A percentile compares a stretch with the other conserved stretches of the same genome.
Conservation (phyloP, 2,329 filamentous ascomycete genomes). For the Amauroascus verrucosus region DNA sequence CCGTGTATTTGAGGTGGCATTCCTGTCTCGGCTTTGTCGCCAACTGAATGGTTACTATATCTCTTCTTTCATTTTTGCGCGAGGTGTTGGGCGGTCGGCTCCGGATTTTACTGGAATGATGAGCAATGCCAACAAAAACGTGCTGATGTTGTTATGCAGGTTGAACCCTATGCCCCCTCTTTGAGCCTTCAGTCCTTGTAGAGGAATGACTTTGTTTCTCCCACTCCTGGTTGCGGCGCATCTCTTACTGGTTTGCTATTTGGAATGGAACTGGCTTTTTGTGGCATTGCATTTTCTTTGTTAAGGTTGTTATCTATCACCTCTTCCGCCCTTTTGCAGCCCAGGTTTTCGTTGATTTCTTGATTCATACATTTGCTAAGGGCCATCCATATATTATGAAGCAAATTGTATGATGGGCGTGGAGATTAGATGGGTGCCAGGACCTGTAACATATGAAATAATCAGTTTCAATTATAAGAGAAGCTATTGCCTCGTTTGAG, state of each 20-base stretch:
- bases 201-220: neutral
- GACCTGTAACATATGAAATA: slow-evolving; percentile 1
- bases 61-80: neutral
- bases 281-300: neutral
- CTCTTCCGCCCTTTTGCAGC: neutral
- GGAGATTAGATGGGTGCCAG: neutral
- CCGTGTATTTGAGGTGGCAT: neutral
- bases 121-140: slow-evolving; percentile 2
- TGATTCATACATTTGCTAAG: neutral
- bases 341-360: neutral
- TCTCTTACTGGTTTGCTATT: neutral
- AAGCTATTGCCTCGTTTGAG: neutral
- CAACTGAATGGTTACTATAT: neutral
- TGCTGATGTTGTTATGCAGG: neutral
- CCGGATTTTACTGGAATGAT: neutral
- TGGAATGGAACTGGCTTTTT: neutral
- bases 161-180: neutral
- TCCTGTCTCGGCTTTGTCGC: neutral
- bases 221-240: neutral
- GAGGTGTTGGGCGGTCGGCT: slow-evolving; percentile 1
- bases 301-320: neutral
- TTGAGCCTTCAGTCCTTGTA: neutral
- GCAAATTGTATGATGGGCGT: neutral
- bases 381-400: neutral
- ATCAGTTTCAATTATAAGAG: neutral